These are phyloP conservation scores for Pilasporangium apinafurcum DNA, from an alignment of 352 stramenopile species.

Conservation along the genomic window DNA sequence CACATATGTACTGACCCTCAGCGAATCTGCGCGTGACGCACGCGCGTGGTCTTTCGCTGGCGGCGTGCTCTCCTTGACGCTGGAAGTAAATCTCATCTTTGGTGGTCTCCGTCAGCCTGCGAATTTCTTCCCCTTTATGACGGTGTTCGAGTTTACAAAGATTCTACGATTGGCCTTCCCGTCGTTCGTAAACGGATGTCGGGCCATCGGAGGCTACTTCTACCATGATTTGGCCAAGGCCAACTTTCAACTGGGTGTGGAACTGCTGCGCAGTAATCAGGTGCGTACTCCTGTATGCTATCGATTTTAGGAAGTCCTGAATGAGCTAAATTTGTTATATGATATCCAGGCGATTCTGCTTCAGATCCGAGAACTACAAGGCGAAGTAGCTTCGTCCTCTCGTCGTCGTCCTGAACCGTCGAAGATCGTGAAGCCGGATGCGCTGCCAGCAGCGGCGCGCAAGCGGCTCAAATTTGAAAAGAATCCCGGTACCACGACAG, in stretches of 20 bases:
- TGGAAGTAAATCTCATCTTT: constrained; percentile 91
- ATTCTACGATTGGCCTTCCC: constrained; percentile 93
- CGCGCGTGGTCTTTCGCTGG: constrained; percentile 93
- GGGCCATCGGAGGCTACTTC: constrained; percentile 92
- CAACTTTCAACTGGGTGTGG: constrained; percentile 67
- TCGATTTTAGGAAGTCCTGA: neutral
- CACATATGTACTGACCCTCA: constrained; percentile 93
- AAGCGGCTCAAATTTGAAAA: constrained; percentile 72
- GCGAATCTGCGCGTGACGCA: constrained; percentile 82
- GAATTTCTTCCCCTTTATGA: constrained; percentile 70
- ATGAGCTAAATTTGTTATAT: neutral
- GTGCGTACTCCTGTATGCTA: constrained; percentile 11
- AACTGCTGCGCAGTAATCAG: constrained; percentile 79
- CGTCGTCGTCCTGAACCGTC: constrained; percentile 34
- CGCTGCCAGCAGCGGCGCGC: constrained; percentile 37
- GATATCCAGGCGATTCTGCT: constrained; percentile 70
- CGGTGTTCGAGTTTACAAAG: constrained; percentile 89
- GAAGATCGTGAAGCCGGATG: constrained; percentile 44
- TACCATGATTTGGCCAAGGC: constrained; percentile 59
- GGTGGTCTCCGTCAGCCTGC: constrained; percentile 43
- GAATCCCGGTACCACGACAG: constrained; percentile 9
- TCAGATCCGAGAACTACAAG: constrained; percentile 72
- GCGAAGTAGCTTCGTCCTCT: constrained; percentile 56
- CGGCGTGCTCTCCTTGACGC: constrained; percentile 90
- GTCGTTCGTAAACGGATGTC: constrained; percentile 95